These are phyloP conservation scores for Panellus pusillus DNA, from an alignment of 768 basidiomycete genomes.

Conservation along the genomic window DNA sequence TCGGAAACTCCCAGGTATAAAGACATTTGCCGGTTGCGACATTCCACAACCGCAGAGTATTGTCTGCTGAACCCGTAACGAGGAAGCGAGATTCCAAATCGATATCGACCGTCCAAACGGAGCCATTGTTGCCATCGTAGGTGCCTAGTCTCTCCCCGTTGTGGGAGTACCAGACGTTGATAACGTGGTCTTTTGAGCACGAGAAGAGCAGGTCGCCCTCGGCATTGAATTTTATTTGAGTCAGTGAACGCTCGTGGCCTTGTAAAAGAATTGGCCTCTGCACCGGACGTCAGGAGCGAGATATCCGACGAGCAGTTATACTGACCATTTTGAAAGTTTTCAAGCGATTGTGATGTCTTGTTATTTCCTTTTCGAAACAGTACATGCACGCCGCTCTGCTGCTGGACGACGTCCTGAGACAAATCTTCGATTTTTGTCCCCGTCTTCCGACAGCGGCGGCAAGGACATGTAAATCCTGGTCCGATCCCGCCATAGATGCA, in stretches of 20 bases:
- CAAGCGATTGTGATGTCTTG: neutral
- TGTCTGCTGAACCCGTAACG: constrained; percentile 93
- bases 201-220: constrained; percentile 97
- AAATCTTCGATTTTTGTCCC: constrained; percentile 37
- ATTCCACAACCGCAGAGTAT: constrained; percentile 87
- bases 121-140: constrained; percentile 93
- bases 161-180: constrained; percentile 97
- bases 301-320: no score
- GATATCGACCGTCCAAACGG: constrained; percentile 95
- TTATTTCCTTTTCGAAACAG: neutral
- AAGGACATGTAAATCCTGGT: constrained; percentile 47
- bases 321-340: constrained; percentile 7
- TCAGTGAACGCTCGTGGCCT: constrained; percentile 96
- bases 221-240: constrained; percentile 95
- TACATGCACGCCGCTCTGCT: constrained; percentile 45
- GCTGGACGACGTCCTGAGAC: constrained; percentile 51
- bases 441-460: constrained; percentile 36
- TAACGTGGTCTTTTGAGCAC: constrained; percentile 91
- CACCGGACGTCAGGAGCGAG: no score
- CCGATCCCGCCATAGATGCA: constrained; percentile 46
- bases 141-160: constrained; percentile 98
- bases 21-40: constrained; percentile 90
- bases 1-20: constrained; percentile 96
- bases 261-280: constrained; percentile 67
- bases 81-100: constrained; percentile 88